Base-by-base conservation (phyloP, 179 eudicot species). In the Vitellaria paradoxa region DNA sequence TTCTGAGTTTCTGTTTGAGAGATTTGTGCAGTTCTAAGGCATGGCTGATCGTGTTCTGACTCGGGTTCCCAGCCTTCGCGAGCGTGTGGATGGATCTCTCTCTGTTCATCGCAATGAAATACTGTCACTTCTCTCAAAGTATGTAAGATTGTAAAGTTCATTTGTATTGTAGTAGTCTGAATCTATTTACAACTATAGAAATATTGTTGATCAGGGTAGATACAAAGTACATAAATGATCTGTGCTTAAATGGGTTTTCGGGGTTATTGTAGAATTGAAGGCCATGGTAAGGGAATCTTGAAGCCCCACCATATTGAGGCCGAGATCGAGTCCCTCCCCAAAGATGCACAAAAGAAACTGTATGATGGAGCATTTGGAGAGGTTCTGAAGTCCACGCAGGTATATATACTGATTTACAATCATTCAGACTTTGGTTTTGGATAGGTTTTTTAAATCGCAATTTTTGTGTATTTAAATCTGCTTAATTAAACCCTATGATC, bases 371-470 rank as follows among this genome's bases (percentile, higher is more conserved):
- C 83, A 70, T 93, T 95, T 73, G 83, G 81, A 45, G 93, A 89
- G 72, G 81, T 91, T 82, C 84, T 95, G 76, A 88, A 86, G 79
- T 86, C 87, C 59, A 82, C 97, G 0, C 97, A 93, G 96, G 96
- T 91, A 65, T 50, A 1, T 20, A 37, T 12, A 18, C 67, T 13
- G 8, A 73, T 26, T 2, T 21, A 12, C 30, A 20, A 42, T 14
- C 20, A 53, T 7, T 11, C 49, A 23, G 5, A 55, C 26, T 73
- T 26, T 7, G 47, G 3, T 61, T 40, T 75, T 13, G 21, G 59
- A 65, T 69, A 62, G 37, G 1, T 30, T 50, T 50, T 8, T 12
- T 6, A 50, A 50, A 50, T 7, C 65, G 17, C 57, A n/a, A 18
- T 53, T 2, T 13, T 3, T 59, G 62, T 46, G 20, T 17, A n/a